Base-by-base conservation (phyloP, 2,329 filamentous ascomycete genomes). In the Aureobasidium lini region DNA sequence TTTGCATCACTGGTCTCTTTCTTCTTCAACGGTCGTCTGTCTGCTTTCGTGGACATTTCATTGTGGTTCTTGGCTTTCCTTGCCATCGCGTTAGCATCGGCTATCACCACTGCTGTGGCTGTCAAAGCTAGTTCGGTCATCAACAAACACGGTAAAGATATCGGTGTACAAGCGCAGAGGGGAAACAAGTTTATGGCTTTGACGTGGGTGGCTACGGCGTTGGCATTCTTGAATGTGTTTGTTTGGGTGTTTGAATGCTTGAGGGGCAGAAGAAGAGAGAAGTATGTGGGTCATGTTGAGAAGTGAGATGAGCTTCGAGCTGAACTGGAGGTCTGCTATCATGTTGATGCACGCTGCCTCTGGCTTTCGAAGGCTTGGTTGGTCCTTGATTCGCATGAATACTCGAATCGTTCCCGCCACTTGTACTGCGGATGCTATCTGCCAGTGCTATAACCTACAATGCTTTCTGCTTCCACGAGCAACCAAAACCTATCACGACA, bases 1-100 rank as follows among this genome's bases (percentile, higher is more conserved):
- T 36, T 84, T 18, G 68, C 73, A 15, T 74, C 79, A 3, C 58
- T 79, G 3, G 62, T 75, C 36, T 75, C 75, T 2, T 61, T 82
- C 56, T 74, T 83, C 63, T 62, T 71, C 11, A 68, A 71, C 1
- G 78, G 77, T 1, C 68, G 76, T 1, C 64, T 81, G 18, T 71
- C 76, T n/a, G 76, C 79, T 2, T 71, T 78, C 18, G 64, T 79
- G 47, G 83, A 84, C 65, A 72, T 81, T 49, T 64, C 77, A 6
- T 65, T 84, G 8, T 71, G 79, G 16, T 66, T 75, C 43, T 66
- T 83, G n/a, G 77, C 79, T 0, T 82, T 84, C 62, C 42, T 83
- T 6, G 73, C 84, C 11, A 79, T 87, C 66, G 87, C 87, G 3
- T 84, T 86, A 56, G 85, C 87, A 49, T 92, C 88, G 18, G 90